Evolutionary conservation across 306 rosid genomes (phyloP).

Genomic region (Comarum palustre): DNA sequence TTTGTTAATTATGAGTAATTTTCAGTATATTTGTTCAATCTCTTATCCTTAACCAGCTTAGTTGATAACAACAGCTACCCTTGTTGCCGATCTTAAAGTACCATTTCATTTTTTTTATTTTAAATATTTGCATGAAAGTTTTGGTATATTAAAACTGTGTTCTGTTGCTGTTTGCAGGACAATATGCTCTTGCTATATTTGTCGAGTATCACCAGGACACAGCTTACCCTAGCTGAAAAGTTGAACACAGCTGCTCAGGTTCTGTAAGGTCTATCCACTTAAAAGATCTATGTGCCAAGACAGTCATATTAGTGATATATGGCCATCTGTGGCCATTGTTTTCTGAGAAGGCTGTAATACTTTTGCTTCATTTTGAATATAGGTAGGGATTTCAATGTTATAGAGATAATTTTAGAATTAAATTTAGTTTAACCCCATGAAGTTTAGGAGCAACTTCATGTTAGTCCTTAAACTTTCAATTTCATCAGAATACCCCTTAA

Average conservation of each 20-base stretch:
- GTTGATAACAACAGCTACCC: background rate
- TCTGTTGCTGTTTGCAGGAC: constrained; percentile 44
- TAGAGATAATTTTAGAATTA: background rate
- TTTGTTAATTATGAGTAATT: background rate
- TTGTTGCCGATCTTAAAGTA: background rate
- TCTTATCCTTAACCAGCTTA: background rate
- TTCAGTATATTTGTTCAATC: background rate
- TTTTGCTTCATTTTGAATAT: constrained; percentile 24
- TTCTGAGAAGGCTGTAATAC: constrained; percentile 20
- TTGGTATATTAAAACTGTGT: background rate
- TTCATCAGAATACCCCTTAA: no score
- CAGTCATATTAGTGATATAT: constrained; percentile 4
- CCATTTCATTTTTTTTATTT: background rate
- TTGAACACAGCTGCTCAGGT: constrained; percentile 94
- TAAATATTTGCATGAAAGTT: background rate
- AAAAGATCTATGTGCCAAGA: constrained; percentile 12
- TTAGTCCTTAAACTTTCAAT: no score
- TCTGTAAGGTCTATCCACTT: constrained; percentile 39
- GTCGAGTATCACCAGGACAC: constrained; percentile 88
- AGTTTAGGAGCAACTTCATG: no score
- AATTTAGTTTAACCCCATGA: no score
- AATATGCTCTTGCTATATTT: constrained; percentile 75
- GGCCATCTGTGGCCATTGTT: constrained; percentile 11
- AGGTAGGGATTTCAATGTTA: constrained; percentile 22
- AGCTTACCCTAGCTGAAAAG: constrained; percentile 79